A percentile compares a stretch with the other conserved stretches of the same genome.
Evolutionary conservation across 75 land plant genomes (phyloP).

Genomic region (Gnetum montanum): DNA sequence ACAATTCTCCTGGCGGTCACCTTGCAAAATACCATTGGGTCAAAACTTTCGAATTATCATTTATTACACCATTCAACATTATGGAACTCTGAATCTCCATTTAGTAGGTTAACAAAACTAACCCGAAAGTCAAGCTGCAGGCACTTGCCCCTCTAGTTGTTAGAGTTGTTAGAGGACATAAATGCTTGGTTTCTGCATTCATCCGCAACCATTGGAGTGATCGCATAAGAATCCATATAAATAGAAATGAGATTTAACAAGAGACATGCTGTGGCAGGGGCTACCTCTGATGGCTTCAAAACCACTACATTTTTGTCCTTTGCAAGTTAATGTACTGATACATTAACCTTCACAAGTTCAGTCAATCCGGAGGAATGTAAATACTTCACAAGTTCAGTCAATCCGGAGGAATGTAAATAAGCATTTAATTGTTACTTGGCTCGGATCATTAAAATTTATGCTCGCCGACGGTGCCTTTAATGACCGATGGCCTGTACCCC

Average conservation of each 20-base stretch:
- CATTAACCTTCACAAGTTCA: no score
- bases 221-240: constrained; percentile 50
- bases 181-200: constrained; percentile 64
- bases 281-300: constrained; percentile 61
- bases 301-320: constrained; percentile 50
- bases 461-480: no score
- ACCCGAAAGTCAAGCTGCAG: no score
- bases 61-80: no score
- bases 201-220: constrained; percentile 75
- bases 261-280: constrained; percentile 54
- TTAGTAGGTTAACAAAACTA: no score
- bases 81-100: no score
- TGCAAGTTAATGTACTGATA: neutral
- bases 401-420: no score
- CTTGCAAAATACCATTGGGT: constrained; percentile 11
- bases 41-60: neutral
- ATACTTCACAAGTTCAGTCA: no score
- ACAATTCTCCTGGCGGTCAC: constrained; percentile 40
- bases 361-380: no score
- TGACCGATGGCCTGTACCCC: no score
- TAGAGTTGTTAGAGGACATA: constrained; percentile 68
- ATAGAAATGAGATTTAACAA: constrained; percentile 28
- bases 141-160: constrained; percentile 75
- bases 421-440: no score
- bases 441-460: no score